These are phyloP conservation scores for Trichoderma asperellum DNA, from an alignment of 2,329 filamentous ascomycete genomes.

Conservation along the genomic window DNA sequence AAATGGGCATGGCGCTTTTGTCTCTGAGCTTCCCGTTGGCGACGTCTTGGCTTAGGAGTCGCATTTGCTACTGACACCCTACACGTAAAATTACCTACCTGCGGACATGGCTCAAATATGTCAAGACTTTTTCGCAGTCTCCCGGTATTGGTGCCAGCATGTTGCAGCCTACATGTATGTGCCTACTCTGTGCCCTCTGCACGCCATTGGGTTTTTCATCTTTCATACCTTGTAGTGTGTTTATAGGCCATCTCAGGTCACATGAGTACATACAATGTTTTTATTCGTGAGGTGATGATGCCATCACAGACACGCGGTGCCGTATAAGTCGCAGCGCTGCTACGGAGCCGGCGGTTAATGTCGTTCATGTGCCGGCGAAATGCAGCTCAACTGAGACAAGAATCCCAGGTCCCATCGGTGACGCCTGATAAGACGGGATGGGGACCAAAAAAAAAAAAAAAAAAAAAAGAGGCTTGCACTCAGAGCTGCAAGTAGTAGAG, in stretches of 20 bases:
- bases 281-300: neutral
- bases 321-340: conserved; percentile 1
- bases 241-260: neutral
- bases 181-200: neutral
- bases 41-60: neutral
- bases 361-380: neutral
- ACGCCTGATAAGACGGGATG: neutral
- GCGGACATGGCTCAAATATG: neutral
- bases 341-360: neutral
- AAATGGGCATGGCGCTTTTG: neutral
- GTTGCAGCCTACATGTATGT: neutral
- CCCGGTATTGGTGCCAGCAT: neutral
- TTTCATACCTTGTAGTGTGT: neutral
- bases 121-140: neutral
- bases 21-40: neutral
- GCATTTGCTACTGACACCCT: neutral
- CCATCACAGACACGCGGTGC: neutral
- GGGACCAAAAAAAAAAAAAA: no score
- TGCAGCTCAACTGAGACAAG: neutral
- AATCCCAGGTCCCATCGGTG: no score
- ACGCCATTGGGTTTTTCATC: conserved; percentile 15
- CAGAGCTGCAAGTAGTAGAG: neutral
- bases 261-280: neutral
- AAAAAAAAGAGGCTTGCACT: neutral
- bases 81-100: neutral